Evolutionary conservation across 2,329 filamentous ascomycete species (phyloP).

Genomic region (Colletotrichum coccodes): DNA sequence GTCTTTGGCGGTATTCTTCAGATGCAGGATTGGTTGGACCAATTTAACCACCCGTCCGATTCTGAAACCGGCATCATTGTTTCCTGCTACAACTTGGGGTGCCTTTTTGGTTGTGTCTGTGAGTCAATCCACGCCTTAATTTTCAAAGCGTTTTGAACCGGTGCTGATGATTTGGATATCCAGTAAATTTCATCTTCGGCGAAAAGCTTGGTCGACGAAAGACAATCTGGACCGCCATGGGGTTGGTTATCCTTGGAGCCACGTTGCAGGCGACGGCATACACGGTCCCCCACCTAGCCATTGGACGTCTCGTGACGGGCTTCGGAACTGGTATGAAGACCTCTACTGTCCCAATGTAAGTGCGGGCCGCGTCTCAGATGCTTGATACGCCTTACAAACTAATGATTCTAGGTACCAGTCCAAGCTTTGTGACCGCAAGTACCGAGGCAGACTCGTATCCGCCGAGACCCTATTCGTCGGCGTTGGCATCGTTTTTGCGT

Average conservation of each 20-base stretch:
- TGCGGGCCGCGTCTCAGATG: not conserved
- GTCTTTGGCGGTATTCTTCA: slow-evolving; percentile 58
- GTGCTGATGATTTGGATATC: not conserved
- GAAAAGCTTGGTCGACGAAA: slow-evolving; percentile 46
- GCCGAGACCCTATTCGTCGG: slow-evolving; percentile 51
- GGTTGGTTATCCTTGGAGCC: slow-evolving; percentile 45
- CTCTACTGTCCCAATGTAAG: slow-evolving; percentile 47
- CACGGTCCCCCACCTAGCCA: slow-evolving; percentile 51
- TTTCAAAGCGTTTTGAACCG: too few species aligned
- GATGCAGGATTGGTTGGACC: slow-evolving; percentile 51
- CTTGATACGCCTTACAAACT: not conserved
- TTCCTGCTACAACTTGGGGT: slow-evolving; percentile 52
- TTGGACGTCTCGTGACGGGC: slow-evolving; percentile 53
- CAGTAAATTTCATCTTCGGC: slow-evolving; percentile 40
- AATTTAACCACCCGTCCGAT: slow-evolving; percentile 40
- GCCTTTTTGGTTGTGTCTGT: slow-evolving; percentile 50
- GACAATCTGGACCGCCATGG: slow-evolving; percentile 43
- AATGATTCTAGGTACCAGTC: slow-evolving; percentile 47
- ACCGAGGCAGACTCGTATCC: slow-evolving; percentile 52
- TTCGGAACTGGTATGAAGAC: slow-evolving; percentile 49
- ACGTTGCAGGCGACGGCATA: slow-evolving; percentile 46
- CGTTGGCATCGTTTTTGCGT: slow-evolving; percentile 51
- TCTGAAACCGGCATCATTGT: slow-evolving; percentile 41
- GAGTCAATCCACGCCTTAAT: not conserved
- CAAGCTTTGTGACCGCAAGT: slow-evolving; percentile 54